Evolutionary conservation across 1,284 basidiomycete species (phyloP), one percentile per base, ranked within the genome.

Genomic region (Irpex sp.): DNA sequence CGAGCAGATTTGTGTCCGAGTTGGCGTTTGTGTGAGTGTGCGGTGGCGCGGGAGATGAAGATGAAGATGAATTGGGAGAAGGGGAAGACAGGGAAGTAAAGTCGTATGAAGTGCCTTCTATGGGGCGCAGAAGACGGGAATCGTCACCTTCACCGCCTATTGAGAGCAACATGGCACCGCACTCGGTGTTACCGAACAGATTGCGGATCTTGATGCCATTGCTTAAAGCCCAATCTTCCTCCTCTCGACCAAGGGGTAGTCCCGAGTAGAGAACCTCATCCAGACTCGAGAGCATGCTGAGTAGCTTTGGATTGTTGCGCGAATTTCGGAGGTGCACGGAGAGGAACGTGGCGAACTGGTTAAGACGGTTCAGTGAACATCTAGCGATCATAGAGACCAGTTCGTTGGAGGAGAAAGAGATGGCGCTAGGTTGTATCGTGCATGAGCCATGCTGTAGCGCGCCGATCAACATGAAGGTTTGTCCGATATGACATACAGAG

Each of bases 141-240:
- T 61, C 63, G 47, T 70, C 74, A 57, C 81, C 82, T 60, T 75
- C 74, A 35, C 79, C 83, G 59, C 82, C 83, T 13, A 78, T 65
- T 49, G 87, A 85, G 35, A 85, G 69, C 62, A 90, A 77, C 79
- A 87, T 86, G 3, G 82, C 85, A 58, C 88, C 88, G 68, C 85
- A 82, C 76, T 90, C 89, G 5, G 88, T 90, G 73, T 83, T 89
- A 13, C 88, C 88, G 69, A 90, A 90, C 15, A 88, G 76, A 71
- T 89, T 90, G 82, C 78, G 79, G 60, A 90, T 68, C 65, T 78
- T 82, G 63, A 90, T 79, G 51, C 80, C 81, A 64, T 83, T 83
- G 60, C 76, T 75, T 67, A 80, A 79, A 35, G 84, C 86, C 79
- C 83, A 90, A 55, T 83, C 80, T 73, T 90, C 88, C 47, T 88